Evolutionary conservation across 1,284 basidiomycete species (phyloP).

Genomic region (Dichomitus squalens): DNA sequence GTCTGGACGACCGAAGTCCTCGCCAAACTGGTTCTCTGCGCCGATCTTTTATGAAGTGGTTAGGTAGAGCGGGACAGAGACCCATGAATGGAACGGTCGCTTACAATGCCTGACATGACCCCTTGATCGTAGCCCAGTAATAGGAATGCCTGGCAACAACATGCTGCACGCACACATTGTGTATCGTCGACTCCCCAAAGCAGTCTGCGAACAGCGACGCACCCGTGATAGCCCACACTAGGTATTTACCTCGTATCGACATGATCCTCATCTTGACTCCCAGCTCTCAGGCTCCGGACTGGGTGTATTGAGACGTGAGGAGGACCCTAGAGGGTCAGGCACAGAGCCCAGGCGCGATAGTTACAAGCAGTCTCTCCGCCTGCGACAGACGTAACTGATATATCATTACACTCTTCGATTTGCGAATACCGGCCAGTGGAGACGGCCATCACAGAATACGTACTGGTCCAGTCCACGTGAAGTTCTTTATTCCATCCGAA

Average conservation of each 20-base stretch:
- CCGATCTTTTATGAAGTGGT: constrained; percentile 34
- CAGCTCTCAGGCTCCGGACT: too few relatives aligned
- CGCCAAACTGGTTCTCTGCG: constrained; percentile 45
- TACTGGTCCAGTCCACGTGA: constrained; percentile 19
- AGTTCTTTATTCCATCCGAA: constrained; percentile 10
- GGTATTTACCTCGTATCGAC: constrained; percentile 39
- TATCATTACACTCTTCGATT: neutral
- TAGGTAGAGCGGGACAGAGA: neutral
- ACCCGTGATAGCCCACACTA: constrained; percentile 47
- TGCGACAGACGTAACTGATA: neutral
- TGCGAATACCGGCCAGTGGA: neutral
- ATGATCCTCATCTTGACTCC: constrained; percentile 37
- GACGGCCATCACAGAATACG: constrained; percentile 15
- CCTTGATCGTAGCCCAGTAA: constrained; percentile 50
- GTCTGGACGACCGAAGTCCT: constrained; percentile 42
- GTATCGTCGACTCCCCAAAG: neutral
- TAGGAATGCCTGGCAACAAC: constrained; percentile 42
- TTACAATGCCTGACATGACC: constrained; percentile 49
- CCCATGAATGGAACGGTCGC: neutral
- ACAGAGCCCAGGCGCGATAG: neutral
- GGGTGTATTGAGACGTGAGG: too few relatives aligned
- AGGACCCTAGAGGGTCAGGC: neutral
- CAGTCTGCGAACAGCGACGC: constrained; percentile 4
- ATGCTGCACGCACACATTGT: constrained; percentile 31
- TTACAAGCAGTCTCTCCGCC: neutral